Base-by-base conservation (phyloP, 1,284 basidiomycete genomes). In the Malassezia yamatoensis region DNA sequence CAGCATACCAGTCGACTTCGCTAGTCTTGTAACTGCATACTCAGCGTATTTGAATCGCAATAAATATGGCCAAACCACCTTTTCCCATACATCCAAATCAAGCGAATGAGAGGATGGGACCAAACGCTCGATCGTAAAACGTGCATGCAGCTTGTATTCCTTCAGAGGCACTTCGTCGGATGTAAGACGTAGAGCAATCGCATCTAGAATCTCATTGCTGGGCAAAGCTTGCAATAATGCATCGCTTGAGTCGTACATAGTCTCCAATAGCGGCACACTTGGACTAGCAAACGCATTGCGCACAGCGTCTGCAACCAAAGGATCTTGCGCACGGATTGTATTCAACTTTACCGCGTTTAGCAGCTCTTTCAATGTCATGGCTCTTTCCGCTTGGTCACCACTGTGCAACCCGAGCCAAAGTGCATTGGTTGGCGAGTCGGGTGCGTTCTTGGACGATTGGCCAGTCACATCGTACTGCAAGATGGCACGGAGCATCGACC, bases 351-450 rank as follows among this genome's bases (percentile, higher is more conserved):
- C 55, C 11, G 64, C 59, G 37, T 49, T 47, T 33, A 63, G 43
- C 5, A 71, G 59, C 51, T 66, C 59, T 39, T 58, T 44, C 37
- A 72, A 59, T 0, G 69, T 61, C 10, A 68, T 49, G 2, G 49
- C 49, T 12, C 64, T 61, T 45, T 65, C 60, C 21, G 62, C 57
- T 8, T 59, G 51, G 29, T 68, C 65, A 20, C 63, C 55, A 20
- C 62, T 61, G 50, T 72, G 65, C 36, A 72, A 60, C 10, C 63
- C 66, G 43, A 72, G 64, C 66, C 66, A 72, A 15, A 67, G 53
- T 10, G 65, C 58, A n/a, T 55, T 57, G 10, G 39, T 9, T 21
- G 39, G 39, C 16, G 16, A 13, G 33, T 62, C 39, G 50, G 36
- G 50, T 49, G 47, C 41, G 44, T 59, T 54, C 20, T 8, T 33